A percentile compares a stretch with the other conserved stretches of the same genome.
phyloP scores from a whole-genome alignment of 495 filamentous ascomycete genomes.

The Neurospora sp. region DNA sequence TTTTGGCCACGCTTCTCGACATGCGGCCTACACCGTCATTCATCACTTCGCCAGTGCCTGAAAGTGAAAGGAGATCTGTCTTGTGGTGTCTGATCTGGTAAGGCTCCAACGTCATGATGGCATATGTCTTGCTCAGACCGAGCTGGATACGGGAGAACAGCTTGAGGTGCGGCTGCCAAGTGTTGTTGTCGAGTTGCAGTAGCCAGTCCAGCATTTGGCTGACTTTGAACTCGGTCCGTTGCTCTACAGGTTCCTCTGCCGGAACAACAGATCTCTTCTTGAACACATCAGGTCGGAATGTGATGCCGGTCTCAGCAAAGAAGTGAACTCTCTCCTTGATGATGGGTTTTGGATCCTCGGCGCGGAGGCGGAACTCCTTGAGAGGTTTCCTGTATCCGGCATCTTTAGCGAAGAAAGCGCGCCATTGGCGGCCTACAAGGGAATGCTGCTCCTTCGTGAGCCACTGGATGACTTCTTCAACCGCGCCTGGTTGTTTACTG shows the following conservation, averaged over 20 bases:
- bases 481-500: conserved; percentile 13
- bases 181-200: conserved; percentile 28
- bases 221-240: conserved; percentile 18
- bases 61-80: conserved; percentile 26
- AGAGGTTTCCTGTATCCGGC: conserved; percentile 27
- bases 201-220: conserved; percentile 35
- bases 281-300: conserved; percentile 14
- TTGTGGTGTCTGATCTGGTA: conserved; percentile 25
- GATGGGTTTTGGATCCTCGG: conserved; percentile 21
- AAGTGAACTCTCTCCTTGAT: conserved; percentile 33
- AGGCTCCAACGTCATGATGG: conserved; percentile 24
- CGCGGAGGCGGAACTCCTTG: conserved; percentile 23
- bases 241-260: conserved; percentile 9
- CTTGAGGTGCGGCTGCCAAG: conserved; percentile 25
- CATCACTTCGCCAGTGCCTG: conserved; percentile 44
- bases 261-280: conserved; percentile 1
- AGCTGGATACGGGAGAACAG: conserved; percentile 35
- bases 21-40: conserved; percentile 74
- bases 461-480: conserved; percentile 33
- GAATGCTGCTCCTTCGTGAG: conserved; percentile 24
- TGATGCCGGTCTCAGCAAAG: conserved; percentile 33
- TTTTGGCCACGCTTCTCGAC: conserved; percentile 51
- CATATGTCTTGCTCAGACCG: conserved; percentile 34
- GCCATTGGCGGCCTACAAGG: conserved; percentile 35
- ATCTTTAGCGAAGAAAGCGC: conserved; percentile 33